Percentiles rank a stretch among this genome's conserved stretches.
phyloP scores from a whole-genome alignment of 2,329 filamentous ascomycete species.

The Thielaviopsis populi region DNA sequence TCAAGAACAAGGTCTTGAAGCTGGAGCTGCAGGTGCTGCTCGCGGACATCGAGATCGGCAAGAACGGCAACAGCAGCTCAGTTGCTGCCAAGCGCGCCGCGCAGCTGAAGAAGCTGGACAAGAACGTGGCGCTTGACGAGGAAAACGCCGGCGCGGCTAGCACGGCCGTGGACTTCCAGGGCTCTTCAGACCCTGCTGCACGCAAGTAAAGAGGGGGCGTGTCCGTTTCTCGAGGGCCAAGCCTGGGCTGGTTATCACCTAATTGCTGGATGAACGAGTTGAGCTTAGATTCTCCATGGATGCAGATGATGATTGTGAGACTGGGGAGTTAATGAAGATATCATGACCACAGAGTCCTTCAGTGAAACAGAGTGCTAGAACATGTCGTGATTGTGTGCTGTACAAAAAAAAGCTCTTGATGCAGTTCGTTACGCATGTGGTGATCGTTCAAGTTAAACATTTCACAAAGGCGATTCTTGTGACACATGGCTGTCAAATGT shows the following conservation, averaged over 20 bases:
- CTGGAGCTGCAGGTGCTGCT: constrained; percentile 35
- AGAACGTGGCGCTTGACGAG: constrained; percentile 32
- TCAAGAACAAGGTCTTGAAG: constrained; percentile 47
- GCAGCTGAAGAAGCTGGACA: constrained; percentile 38
- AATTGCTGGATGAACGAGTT: constrained; percentile 1
- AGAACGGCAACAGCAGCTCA: constrained; percentile 24
- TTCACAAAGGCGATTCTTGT: neutral
- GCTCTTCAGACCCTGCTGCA: constrained; percentile 11
- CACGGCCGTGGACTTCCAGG: constrained; percentile 26
- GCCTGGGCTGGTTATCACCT: neutral
- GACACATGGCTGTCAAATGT: neutral
- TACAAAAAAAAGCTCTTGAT: neutral
- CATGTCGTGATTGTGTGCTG: too few species aligned
- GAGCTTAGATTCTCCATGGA: constrained; percentile 1
- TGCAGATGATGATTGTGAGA: neutral
- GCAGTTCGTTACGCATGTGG: neutral
- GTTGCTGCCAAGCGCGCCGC: constrained; percentile 16
- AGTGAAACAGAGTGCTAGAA: too few species aligned
- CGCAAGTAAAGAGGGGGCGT: neutral
- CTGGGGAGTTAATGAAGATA: neutral
- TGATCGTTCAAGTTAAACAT: neutral
- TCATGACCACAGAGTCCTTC: neutral
- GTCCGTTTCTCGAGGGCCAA: neutral
- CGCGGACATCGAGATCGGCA: constrained; percentile 33
- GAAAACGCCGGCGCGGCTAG: constrained; percentile 25